Evolutionary conservation across 352 stramenopile genomes (phyloP).

Genomic region (Pythium rhizo-oryzae): DNA sequence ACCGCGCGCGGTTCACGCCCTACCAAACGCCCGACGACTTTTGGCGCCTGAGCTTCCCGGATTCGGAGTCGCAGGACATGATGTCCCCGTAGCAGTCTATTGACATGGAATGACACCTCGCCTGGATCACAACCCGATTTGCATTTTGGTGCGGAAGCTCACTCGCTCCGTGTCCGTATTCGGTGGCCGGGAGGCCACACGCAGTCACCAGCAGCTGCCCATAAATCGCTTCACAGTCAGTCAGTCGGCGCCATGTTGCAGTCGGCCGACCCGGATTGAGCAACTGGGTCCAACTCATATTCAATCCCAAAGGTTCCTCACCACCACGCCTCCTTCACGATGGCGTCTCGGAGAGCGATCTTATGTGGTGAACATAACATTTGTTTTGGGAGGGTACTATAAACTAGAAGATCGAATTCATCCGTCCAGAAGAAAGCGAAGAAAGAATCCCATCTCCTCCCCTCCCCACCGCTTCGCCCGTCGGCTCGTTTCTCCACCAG

Average conservation of each 20-base stretch:
- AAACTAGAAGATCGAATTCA: conserved; percentile 5
- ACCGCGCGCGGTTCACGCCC: conserved; percentile 70
- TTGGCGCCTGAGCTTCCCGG: conserved; percentile 82
- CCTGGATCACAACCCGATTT: not conserved
- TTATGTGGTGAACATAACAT: not conserved
- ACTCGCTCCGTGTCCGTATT: not conserved
- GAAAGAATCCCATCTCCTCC: conserved; percentile 19
- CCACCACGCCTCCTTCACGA: no score
- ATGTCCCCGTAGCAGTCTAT: conserved; percentile 8
- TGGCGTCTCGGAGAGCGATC: no score
- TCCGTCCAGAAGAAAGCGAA: conserved; percentile 24
- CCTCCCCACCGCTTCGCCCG: conserved; percentile 6
- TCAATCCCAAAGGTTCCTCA: not conserved
- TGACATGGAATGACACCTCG: not conserved
- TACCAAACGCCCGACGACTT: conserved; percentile 87
- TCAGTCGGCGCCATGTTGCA: conserved; percentile 4
- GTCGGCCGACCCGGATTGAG: not conserved
- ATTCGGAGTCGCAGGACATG: conserved; percentile 38
- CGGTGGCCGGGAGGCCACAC: not conserved
- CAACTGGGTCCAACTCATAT: conserved; percentile 24
- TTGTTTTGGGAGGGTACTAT: not conserved
- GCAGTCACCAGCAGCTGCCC: conserved; percentile 3
- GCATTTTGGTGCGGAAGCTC: not conserved
- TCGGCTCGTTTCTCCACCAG: conserved; percentile 14
- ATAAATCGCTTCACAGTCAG: conserved; percentile 13